These are phyloP conservation scores for Isoetes taiwanensis DNA, from an alignment of 75 land plant genomes.

Conservation along the genomic window DNA sequence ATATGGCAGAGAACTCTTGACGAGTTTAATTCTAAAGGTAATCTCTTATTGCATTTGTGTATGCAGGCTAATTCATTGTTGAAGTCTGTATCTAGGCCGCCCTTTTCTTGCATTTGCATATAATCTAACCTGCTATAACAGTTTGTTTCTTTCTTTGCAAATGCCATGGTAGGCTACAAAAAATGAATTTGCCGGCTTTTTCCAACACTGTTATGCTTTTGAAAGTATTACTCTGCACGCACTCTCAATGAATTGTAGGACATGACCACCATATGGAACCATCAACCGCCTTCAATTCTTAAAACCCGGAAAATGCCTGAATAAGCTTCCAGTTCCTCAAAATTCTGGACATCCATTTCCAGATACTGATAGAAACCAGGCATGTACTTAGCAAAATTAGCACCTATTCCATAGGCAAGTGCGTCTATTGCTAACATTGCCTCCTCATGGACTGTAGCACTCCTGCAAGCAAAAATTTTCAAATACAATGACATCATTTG, in stretches of 20 bases:
- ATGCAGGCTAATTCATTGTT: no score
- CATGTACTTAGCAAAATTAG: slow-evolving; percentile 83
- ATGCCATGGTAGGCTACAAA: no score
- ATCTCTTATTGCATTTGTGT: no score
- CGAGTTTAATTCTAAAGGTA: no score
- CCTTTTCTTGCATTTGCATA: no score
- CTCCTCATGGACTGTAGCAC: slow-evolving; percentile 89
- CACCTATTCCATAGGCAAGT: slow-evolving; percentile 70
- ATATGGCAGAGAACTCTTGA: no score
- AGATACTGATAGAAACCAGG: slow-evolving; percentile 67
- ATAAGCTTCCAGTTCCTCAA: slow-evolving; percentile 93
- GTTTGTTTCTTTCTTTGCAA: no score
- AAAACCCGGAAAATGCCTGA: slow-evolving; percentile 94
- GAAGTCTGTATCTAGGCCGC: no score
- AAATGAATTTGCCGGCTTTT: no score
- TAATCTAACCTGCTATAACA: no score
- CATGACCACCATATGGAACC: neutral
- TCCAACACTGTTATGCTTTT: no score
- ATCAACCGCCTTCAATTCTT: slow-evolving; percentile 23
- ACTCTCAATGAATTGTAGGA: slow-evolving; percentile 1
- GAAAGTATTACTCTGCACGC: neutral
- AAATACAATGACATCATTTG: slow-evolving; percentile 68
- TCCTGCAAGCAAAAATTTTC: slow-evolving; percentile 71
- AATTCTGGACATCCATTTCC: slow-evolving; percentile 93
- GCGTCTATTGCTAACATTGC: slow-evolving; percentile 97